A percentile compares a stretch with the other conserved stretches of the same genome.
Evolutionary conservation across 306 rosid species (phyloP).

Genomic region (Corylus heterophylla): DNA sequence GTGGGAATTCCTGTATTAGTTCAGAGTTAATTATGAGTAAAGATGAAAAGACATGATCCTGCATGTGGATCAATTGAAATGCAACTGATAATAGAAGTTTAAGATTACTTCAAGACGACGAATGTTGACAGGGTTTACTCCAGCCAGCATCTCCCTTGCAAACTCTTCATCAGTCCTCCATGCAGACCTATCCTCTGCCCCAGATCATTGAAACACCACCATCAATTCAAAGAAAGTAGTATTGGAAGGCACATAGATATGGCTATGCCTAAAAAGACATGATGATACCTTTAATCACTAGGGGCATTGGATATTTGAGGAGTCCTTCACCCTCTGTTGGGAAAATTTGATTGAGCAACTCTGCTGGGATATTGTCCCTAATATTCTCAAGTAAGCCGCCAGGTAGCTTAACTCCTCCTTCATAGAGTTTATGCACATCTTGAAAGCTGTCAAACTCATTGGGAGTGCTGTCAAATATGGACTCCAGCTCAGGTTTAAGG

Average conservation of each 20-base stretch:
- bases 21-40: constrained; percentile 7
- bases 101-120: constrained; percentile 57
- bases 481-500: constrained; percentile 60
- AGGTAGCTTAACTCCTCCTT: constrained; percentile 68
- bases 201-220: constrained; percentile 29
- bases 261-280: neutral
- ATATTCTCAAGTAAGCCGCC: constrained; percentile 41
- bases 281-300: constrained; percentile 69
- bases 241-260: neutral
- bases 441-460: constrained; percentile 65
- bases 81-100: constrained; percentile 3
- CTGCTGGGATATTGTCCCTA: constrained; percentile 50
- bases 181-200: constrained; percentile 64
- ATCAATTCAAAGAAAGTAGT: neutral
- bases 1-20: constrained; percentile 70
- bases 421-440: constrained; percentile 63
- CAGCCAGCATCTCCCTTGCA: constrained; percentile 90
- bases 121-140: constrained; percentile 70
- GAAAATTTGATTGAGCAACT: constrained; percentile 66
- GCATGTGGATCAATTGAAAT: neutral
- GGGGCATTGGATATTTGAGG: constrained; percentile 69
- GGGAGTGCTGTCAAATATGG: constrained; percentile 49
- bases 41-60: neutral
- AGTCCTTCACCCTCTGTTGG: constrained; percentile 62
- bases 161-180: constrained; percentile 93